Percentiles rank a stretch among this genome's conserved stretches.
Conservation (phyloP, 2,329 filamentous ascomycete species). For the Xylaria sp. region DNA sequence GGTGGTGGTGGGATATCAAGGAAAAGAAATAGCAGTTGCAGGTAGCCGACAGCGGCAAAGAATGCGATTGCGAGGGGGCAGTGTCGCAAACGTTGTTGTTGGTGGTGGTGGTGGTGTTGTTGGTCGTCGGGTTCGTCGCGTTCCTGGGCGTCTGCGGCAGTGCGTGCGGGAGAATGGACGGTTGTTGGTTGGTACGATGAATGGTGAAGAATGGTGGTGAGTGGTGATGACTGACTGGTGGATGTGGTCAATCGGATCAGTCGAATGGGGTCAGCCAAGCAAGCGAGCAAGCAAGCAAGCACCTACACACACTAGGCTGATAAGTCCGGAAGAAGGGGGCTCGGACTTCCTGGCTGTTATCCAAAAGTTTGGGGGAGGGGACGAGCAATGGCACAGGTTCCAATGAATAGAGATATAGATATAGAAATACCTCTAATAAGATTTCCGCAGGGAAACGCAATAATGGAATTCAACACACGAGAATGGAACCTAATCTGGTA, state of each 20-base stretch:
- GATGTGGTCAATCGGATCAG: constrained; percentile 11
- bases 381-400: background rate
- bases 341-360: constrained; percentile 2
- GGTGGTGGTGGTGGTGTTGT: background rate
- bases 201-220: background rate
- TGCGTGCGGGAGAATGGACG: constrained; percentile 25
- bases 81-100: constrained; percentile 33
- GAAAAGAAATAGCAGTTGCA: background rate
- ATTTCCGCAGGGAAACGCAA: background rate
- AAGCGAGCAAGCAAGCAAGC: background rate
- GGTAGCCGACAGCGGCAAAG: constrained; percentile 23
- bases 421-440: background rate
- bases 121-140: constrained; percentile 7
- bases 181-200: constrained; percentile 16
- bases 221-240: constrained; percentile 10
- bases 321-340: constrained; percentile 15
- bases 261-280: constrained; percentile 16
- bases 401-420: background rate
- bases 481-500: background rate
- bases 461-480: background rate
- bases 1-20: constrained; percentile 29
- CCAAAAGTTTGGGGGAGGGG: constrained; percentile 1
- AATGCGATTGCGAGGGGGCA: constrained; percentile 33
- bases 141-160: constrained; percentile 33
- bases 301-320: constrained; percentile 5